Percentiles rank a stretch among this genome's conserved stretches.
phyloP scores from a whole-genome alignment of 768 basidiomycete species.

The Leccinum arenicola region DNA sequence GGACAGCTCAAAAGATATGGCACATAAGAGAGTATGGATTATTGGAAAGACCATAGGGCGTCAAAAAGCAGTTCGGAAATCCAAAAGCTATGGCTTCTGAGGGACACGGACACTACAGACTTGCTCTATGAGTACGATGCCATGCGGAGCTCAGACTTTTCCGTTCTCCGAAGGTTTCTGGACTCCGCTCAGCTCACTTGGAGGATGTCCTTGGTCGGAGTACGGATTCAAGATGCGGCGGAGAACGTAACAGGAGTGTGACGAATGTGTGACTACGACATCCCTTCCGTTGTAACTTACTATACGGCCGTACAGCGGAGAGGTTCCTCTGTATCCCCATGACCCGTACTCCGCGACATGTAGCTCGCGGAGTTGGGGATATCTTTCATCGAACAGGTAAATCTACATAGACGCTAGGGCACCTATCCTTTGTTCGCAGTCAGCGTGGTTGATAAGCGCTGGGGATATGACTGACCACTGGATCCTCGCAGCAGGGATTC shows the following conservation, averaged over 20 bases:
- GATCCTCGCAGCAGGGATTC: not conserved
- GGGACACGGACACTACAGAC: too few species aligned
- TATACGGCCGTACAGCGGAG: not conserved
- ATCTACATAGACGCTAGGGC: not conserved
- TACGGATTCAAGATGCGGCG: not conserved
- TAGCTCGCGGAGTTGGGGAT: constrained; percentile 26
- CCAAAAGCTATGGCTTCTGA: too few species aligned
- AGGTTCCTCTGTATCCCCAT: not conserved
- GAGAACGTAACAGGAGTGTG: not conserved
- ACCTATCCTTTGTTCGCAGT: not conserved
- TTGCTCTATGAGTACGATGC: not conserved
- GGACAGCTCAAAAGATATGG: too few species aligned
- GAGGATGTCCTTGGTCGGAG: not conserved
- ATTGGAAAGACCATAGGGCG: too few species aligned
- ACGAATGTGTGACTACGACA: not conserved
- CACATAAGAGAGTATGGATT: too few species aligned
- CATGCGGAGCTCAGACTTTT: not conserved
- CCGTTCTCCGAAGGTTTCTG: too few species aligned
- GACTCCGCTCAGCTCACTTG: too few species aligned
- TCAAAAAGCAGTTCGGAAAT: too few species aligned
- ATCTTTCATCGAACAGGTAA: not conserved
- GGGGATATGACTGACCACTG: not conserved
- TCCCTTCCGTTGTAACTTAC: not conserved
- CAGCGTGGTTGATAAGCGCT: not conserved
- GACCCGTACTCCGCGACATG: constrained; percentile 23